Evolutionary conservation across 2,329 filamentous ascomycete species (phyloP).

Genomic region (Botrytis paeoniae): DNA sequence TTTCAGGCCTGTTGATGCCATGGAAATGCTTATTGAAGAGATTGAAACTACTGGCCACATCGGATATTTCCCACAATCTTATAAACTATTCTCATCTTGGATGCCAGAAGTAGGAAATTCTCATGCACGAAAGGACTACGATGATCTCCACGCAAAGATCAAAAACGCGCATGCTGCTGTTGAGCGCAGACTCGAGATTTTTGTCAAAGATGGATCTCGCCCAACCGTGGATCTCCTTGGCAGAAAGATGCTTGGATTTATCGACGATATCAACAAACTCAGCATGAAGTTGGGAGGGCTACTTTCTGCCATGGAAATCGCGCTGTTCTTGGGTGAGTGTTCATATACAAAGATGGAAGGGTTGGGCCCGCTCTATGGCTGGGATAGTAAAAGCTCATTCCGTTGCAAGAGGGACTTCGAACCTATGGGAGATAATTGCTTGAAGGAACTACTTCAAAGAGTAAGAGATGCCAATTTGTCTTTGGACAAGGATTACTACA

Average conservation of each 20-base stretch:
- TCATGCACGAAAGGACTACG: background rate
- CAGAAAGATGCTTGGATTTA: background rate
- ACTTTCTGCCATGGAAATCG: background rate
- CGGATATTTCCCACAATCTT: background rate
- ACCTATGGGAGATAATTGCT: background rate
- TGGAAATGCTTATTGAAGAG: conserved; percentile 9
- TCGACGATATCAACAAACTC: background rate
- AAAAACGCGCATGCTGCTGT: background rate
- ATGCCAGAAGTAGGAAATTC: conserved; percentile 9
- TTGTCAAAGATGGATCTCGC: background rate
- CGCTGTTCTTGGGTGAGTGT: background rate
- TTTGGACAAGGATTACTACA: background rate
- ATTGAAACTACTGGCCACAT: background rate
- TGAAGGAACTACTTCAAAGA: background rate
- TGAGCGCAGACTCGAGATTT: background rate
- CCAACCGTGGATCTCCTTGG: background rate
- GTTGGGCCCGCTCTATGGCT: background rate
- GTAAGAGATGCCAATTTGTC: background rate
- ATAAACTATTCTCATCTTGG: conserved; percentile 1
- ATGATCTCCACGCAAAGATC: background rate
- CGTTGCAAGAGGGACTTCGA: background rate
- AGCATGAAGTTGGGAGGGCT: background rate
- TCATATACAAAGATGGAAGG: background rate
- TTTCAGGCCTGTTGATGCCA: background rate
- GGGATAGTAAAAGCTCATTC: background rate